These are phyloP conservation scores for Plectosphaerella plurivora DNA, from an alignment of 2,329 filamentous ascomycete species.

Conservation along the genomic window DNA sequence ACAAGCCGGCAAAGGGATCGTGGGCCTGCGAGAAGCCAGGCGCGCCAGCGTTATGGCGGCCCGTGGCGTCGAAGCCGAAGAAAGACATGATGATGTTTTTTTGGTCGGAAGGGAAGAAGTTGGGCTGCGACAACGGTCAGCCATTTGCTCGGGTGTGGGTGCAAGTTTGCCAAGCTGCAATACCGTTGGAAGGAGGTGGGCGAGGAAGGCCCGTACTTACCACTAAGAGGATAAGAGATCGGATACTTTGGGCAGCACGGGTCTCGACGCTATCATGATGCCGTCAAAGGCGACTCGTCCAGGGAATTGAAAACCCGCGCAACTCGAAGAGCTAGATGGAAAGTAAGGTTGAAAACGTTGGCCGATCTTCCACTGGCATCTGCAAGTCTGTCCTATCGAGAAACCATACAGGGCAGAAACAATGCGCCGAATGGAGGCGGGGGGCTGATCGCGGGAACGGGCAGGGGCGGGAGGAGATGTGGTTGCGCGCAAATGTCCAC, in stretches of 20 bases:
- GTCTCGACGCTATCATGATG: conserved; percentile 37
- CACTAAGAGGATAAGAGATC: conserved; percentile 33
- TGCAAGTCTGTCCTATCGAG: neutral
- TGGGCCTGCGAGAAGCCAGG: conserved; percentile 78
- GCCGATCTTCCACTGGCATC: neutral
- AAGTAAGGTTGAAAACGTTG: neutral
- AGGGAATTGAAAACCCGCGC: neutral
- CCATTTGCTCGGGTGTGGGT: neutral
- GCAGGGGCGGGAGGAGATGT: too few species aligned
- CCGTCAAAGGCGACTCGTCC: conserved; percentile 18
- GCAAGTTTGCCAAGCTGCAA: neutral
- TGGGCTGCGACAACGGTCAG: conserved; percentile 6
- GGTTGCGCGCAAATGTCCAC: neutral
- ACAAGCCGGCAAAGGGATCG: conserved; percentile 85
- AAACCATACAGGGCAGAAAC: neutral
- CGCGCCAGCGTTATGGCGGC: conserved; percentile 62
- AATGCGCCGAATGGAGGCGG: neutral
- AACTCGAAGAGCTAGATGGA: neutral
- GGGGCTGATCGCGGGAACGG: neutral
- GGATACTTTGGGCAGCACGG: conserved; percentile 21
- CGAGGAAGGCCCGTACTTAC: conserved; percentile 21
- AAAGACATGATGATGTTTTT: conserved; percentile 66
- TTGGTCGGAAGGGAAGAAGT: neutral
- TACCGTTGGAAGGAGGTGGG: too few species aligned
- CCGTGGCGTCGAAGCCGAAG: conserved; percentile 74